phyloP scores from a whole-genome alignment of 2,329 filamentous ascomycete genomes.

The Colletotrichum sp. region DNA sequence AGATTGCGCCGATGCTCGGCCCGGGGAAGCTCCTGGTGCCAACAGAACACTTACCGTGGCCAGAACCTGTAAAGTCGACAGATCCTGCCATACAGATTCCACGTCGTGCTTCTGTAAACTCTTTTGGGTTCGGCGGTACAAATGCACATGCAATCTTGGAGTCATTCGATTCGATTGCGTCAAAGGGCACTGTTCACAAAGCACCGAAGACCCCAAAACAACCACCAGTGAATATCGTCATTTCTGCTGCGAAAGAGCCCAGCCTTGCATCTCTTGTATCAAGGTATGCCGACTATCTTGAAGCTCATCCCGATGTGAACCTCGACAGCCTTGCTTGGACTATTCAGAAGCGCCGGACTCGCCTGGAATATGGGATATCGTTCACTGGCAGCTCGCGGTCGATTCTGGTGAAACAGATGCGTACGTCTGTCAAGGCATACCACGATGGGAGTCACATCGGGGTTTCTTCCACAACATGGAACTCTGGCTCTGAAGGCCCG shows the following conservation, averaged over 20 bases:
- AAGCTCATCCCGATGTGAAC: neutral
- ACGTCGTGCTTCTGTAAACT: conserved; percentile 25
- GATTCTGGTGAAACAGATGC: neutral
- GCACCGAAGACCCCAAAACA: neutral
- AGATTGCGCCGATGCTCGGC: conserved; percentile 26
- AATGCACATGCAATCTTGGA: conserved; percentile 47
- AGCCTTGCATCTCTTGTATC: neutral
- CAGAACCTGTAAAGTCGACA: neutral
- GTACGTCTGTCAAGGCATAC: conserved; percentile 12
- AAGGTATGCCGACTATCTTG: neutral
- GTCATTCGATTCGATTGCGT: neutral
- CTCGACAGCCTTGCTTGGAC: conserved; percentile 23
- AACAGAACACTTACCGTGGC: conserved; percentile 23
- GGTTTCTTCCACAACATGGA: neutral
- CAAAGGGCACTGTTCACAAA: neutral
- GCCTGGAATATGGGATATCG: conserved; percentile 1
- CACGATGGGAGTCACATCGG: conserved; percentile 12
- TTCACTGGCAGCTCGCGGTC: conserved; percentile 21
- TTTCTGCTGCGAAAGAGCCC: neutral
- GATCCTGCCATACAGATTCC: neutral
- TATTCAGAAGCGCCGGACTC: conserved; percentile 11
- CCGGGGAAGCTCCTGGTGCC: conserved; percentile 16
- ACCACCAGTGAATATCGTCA: neutral
- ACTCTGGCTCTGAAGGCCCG: neutral
- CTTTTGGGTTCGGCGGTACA: conserved; percentile 51